Evolutionary conservation across 140 eudicot genomes (phyloP).

Genomic region (Senecio squalidus): DNA sequence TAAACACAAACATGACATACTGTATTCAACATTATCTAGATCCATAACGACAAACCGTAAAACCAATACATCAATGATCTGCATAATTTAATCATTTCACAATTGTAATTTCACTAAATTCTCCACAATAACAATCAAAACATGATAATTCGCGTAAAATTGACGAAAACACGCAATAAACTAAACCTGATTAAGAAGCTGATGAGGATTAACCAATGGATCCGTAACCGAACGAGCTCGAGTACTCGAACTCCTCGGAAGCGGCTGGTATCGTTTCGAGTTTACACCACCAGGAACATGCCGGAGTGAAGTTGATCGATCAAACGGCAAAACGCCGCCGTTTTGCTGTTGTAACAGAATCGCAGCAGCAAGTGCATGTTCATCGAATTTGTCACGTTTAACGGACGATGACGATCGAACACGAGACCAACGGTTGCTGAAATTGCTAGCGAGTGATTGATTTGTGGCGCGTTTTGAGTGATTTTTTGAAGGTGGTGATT

Average conservation of each 20-base stretch:
- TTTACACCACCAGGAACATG: conserved; percentile 15
- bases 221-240: conserved; percentile 73
- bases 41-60: too few relatives aligned
- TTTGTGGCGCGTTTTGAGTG: conserved; percentile 48
- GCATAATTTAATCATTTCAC: too few relatives aligned
- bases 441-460: conserved; percentile 20
- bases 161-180: background rate
- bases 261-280: conserved; percentile 43
- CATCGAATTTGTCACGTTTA: conserved; percentile 54
- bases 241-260: conserved; percentile 81
- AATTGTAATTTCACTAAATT: too few relatives aligned
- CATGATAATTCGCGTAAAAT: background rate
- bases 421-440: conserved; percentile 65
- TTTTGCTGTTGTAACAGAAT: conserved; percentile 44
- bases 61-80: too few relatives aligned
- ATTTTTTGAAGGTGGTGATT: conserved; percentile 27
- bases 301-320: conserved; percentile 75
- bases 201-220: conserved; percentile 85
- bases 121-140: conserved; percentile 1
- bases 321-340: conserved; percentile 49
- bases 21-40: too few relatives aligned
- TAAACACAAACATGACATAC: too few relatives aligned
- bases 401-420: conserved; percentile 42
- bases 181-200: conserved; percentile 71
- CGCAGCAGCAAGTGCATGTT: conserved; percentile 83